Percentiles rank a stretch among this genome's conserved stretches.
Evolutionary conservation across 495 filamentous ascomycete species (phyloP).

Genomic region (Talaromyces ruber): DNA sequence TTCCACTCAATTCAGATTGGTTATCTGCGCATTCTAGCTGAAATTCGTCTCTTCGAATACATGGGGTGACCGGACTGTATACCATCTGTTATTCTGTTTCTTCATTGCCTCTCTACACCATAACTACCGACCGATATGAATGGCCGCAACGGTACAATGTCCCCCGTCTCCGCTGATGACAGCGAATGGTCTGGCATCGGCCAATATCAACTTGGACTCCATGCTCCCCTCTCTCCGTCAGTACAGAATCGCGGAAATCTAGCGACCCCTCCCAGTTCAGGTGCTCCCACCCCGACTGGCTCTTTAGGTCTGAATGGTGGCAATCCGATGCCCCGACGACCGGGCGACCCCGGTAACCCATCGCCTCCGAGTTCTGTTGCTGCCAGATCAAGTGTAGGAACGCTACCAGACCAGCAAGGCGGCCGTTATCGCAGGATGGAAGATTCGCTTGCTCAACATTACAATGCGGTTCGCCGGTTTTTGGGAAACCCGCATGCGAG

Average conservation of each 20-base stretch:
- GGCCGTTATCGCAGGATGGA: conserved; percentile 51
- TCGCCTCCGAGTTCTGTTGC: conserved; percentile 84
- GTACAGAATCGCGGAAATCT: conserved; percentile 52
- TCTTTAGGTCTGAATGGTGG: conserved; percentile 40
- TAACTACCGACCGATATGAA: conserved; percentile 35
- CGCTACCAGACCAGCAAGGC: conserved; percentile 51
- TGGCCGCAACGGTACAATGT: conserved; percentile 59
- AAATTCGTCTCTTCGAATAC: not conserved
- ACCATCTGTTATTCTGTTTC: not conserved
- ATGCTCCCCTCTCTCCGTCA: conserved; percentile 44
- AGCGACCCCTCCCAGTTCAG: conserved; percentile 62
- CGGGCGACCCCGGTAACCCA: conserved; percentile 50
- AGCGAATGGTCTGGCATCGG: conserved; percentile 84
- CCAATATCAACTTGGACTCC: conserved; percentile 51
- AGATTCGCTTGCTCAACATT: conserved; percentile 71
- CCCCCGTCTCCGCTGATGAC: conserved; percentile 72
- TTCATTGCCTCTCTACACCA: not conserved
- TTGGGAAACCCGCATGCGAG: conserved; percentile 60
- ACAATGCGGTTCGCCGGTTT: conserved; percentile 68
- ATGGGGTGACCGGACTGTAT: not conserved
- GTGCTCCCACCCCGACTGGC: conserved; percentile 39
- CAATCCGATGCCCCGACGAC: conserved; percentile 21
- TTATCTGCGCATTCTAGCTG: not conserved
- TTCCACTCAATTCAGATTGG: not conserved
- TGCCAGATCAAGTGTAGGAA: conserved; percentile 64